Conservation (phyloP, 805 yeast species). For the Saturnispora serradocipensis region DNA sequence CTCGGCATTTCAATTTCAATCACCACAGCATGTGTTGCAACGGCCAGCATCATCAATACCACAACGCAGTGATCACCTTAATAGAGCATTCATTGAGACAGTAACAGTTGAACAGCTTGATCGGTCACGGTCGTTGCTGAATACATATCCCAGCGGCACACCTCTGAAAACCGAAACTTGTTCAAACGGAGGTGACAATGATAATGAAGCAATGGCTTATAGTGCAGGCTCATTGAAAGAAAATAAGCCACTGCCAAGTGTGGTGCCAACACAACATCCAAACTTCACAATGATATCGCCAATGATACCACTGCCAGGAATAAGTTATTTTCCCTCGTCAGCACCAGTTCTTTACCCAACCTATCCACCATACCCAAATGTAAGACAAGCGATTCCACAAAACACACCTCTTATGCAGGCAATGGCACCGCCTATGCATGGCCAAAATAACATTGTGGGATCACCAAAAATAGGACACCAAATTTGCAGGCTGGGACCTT, state of each 20-base stretch:
- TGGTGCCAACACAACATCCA: background rate
- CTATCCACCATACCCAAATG: background rate
- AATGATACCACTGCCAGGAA: background rate
- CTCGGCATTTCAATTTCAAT: background rate
- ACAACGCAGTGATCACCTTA: background rate
- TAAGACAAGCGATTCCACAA: background rate
- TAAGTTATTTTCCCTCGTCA: background rate
- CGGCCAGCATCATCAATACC: background rate
- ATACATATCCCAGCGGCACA: background rate
- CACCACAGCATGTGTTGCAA: background rate
- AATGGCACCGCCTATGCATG: background rate
- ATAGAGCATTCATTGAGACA: background rate
- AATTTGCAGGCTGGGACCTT: background rate
- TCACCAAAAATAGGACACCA: background rate
- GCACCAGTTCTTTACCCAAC: background rate
- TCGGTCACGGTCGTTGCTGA: background rate
- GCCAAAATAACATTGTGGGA: background rate
- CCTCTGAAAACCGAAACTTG: background rate
- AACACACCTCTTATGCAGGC: background rate
- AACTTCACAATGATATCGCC: background rate
- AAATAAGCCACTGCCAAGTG: background rate
- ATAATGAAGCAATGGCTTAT: background rate
- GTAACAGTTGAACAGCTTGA: background rate
- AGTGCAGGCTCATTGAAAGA: background rate
- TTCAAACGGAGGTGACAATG: background rate